Conservation (phyloP, 805 yeast genomes). For the Candida sonorensis region DNA sequence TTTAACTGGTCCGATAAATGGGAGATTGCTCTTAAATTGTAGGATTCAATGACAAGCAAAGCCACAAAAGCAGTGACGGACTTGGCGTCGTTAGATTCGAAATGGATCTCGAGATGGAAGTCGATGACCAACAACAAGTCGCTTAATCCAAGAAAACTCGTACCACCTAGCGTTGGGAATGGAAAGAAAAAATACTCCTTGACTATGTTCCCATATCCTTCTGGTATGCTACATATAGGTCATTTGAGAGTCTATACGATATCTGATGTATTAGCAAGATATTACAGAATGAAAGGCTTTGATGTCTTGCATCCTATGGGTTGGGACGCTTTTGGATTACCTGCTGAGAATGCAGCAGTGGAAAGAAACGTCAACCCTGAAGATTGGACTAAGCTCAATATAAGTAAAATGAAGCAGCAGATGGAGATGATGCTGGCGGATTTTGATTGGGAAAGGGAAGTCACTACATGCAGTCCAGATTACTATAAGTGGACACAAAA, state of each 20-base stretch:
- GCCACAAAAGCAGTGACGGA: constrained; percentile 12
- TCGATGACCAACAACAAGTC: constrained; percentile 13
- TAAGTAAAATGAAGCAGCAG: constrained; percentile 81
- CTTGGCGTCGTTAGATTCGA: constrained; percentile 35
- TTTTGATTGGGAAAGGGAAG: constrained; percentile 91
- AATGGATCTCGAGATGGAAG: constrained; percentile 49
- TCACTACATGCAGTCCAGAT: constrained; percentile 78
- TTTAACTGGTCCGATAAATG: too few species aligned
- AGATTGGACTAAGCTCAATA: constrained; percentile 76
- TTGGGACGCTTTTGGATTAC: constrained; percentile 98
- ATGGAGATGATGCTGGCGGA: constrained; percentile 72
- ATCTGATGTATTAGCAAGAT: constrained; percentile 77
- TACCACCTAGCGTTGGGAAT: not conserved
- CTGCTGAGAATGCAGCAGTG: constrained; percentile 97
- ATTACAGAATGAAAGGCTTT: constrained; percentile 66
- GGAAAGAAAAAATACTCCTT: constrained; percentile 49
- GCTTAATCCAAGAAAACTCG: constrained; percentile 16
- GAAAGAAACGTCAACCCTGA: constrained; percentile 76
- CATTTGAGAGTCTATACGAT: constrained; percentile 91
- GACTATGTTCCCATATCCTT: constrained; percentile 95
- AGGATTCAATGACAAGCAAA: too few species aligned
- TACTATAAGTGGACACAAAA: constrained; percentile 92
- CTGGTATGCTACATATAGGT: constrained; percentile 89
- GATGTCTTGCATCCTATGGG: constrained; percentile 95
- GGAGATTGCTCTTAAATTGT: too few species aligned